Base-by-base conservation (phyloP, 1,284 basidiomycete genomes). In the Thelephora terrestris region DNA sequence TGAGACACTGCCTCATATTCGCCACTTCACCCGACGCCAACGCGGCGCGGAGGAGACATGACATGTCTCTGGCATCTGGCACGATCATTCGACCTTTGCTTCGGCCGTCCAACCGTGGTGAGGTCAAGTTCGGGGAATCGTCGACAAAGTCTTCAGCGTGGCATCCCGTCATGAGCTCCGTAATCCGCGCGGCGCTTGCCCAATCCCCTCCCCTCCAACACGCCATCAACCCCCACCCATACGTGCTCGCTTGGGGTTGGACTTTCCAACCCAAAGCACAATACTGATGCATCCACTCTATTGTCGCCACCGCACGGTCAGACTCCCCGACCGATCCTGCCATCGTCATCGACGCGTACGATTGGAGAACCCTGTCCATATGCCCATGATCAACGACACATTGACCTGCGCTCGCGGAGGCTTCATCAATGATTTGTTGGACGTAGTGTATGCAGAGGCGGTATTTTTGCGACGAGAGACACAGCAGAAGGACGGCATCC, bases 151-250 rank as follows among this genome's bases (percentile, higher is more conserved):
- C 75, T 48, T 71, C 65, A 3, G 61, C 58, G 51, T 71, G 70
- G 56, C 75, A 76, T 4, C 82, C 82, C 4, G 81, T 78, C 76
- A 85, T 78, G 52, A 83, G 63, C 53, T 82, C 76, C 59, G 85
- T 82, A 12, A 74, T 65, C 45, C 70, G 69, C 40, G 66, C 60
- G 1, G 81, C 76, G 23, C 68, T 66, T 29, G 61, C 63, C 84
- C 82, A 88, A 62, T 87, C 81, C 16, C 59, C 68, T 36, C 68
- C 68, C 45, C 73, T 70, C 73, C 76, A 75, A 59, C 82, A 85
- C 1, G 74, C 70, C 50, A 65, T 62, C 52, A 85, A 68, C 43
- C 77, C 77, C 25, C 79, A 66, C 67, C 62, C 53, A 52, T 73
- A 84, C 4, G 76, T 76, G n/a, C 64, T 62, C 38, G 65, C 47